Base-by-base conservation (phyloP, 345 rosid species). In the Lagerstroemia speciosa region DNA sequence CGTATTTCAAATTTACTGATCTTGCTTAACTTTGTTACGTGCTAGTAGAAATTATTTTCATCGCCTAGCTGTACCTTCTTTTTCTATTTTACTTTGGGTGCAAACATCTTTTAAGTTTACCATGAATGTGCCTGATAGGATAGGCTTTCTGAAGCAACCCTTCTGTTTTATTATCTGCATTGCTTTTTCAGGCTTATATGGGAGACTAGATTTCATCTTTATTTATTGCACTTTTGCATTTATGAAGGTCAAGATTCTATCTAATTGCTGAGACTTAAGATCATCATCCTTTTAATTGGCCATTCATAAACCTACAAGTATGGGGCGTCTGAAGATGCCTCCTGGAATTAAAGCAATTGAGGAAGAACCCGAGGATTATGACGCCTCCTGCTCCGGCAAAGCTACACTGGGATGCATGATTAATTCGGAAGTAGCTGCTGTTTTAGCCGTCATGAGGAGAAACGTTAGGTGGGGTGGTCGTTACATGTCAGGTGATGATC, bases 401-500 rank as follows among this genome's bases (percentile, higher is more conserved):
- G 78, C 85, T 73, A 80, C 89, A 57, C 67, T 89, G 76, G 88
- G 92, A 31, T 93, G 94, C 80, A 83, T 87, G 86, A 87, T 94
- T 67, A 91, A 89, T 77, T 80, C 93, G 0, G 99, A 94, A 79
- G 79, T 89, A 67, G 89, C 95, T 80, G 96, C 97, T 43, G 99
- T 94, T 38, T 86, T 94, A 84, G 89, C 99, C 9, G 89, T 91
- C 58, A 91, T 94, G 99, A 87, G 99, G 80, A 90, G 96, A 85
- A 94, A 90, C 79, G 93, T 89, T n/a, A 84, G 93, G 71, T 94
- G 99, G 99, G 97, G 96, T 22, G 93, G 92, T 73, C 96, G 90
- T 58, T 94, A 91, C 65, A 83, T 89, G 85, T 79, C 97, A 7
- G 96, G 97, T 69, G 99, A 94, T 73, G 99, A 91, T 77, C 98